Conservation (phyloP, 495 filamentous ascomycete genomes). For the Glutinoglossum americanum region DNA sequence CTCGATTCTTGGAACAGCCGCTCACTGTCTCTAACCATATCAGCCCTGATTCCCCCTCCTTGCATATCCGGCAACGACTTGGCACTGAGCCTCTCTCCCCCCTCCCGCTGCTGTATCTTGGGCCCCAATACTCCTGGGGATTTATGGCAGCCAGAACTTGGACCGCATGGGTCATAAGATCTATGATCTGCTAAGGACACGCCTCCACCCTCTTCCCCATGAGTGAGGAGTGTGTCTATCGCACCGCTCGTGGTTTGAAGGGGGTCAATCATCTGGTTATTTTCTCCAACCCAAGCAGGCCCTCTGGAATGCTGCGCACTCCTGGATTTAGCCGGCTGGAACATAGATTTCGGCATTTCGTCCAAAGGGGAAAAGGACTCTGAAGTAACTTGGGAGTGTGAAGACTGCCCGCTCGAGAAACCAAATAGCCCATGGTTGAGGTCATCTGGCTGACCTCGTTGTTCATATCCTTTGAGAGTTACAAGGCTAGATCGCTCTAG, state of each 20-base stretch:
- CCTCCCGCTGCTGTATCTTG: too few relatives aligned
- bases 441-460: not conserved
- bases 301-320: not conserved
- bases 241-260: not conserved
- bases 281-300: not conserved
- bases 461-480: not conserved
- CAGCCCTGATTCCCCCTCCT: not conserved
- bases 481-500: not conserved
- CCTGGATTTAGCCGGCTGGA: not conserved
- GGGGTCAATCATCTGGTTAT: not conserved
- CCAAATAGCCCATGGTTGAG: not conserved
- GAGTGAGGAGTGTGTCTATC: not conserved
- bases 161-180: not conserved
- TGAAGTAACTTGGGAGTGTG: not conserved
- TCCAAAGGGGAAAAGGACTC: too few relatives aligned
- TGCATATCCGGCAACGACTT: not conserved
- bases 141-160: not conserved
- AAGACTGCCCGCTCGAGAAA: not conserved
- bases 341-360: too few relatives aligned
- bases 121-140: constrained; percentile 1
- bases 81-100: too few relatives aligned
- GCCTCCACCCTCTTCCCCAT: not conserved
- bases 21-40: not conserved
- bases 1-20: not conserved
- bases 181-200: not conserved